Base-by-base conservation (phyloP, 176 grass and related monocot species). In the Ananas comosus region DNA sequence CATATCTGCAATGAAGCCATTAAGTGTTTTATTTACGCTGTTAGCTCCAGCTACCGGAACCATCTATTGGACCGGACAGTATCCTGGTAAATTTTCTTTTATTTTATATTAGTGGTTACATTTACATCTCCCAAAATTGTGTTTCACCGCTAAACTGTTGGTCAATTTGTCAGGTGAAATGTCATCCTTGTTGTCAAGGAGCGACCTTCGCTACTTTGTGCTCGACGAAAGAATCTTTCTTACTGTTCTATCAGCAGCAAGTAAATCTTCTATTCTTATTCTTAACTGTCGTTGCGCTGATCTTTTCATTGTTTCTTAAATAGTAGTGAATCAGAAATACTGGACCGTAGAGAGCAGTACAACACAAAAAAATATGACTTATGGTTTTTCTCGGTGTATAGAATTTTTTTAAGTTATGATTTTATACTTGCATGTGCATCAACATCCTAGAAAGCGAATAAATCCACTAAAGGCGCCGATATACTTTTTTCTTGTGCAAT, bases 41-140 rank as follows among this genome's bases (percentile, higher is more conserved):
- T 68, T 96, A 65, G 76, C 81, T 72, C 83, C 86, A 4, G 86
- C 85, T 64, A 91, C 70, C 80, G 92, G 88, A 84, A 87, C 83
- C 48, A 59, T 89, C n/a, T 78, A 89, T 75, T 96, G 92, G 92
- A 82, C 83, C 4, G 70, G 77, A 65, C 71, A 78, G 5, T 89
- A 89, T 76, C 75, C 81, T 82, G 92, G 88, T 91, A 59, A 68
- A 66, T 51, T 51, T 51, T 69, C 58, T 67, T 68, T 59, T 80
- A 53, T 19, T 52, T 13, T 65, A 48, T 1, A 74, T 48, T 51
- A 9, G 24, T 49, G 54, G 13, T 50, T 8, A 18, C 10, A n/a
- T 16, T 61, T 61, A 61, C 12, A 18, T 16, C 16, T 22, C 21
- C 22, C 1, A 18, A 2, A 59, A 21, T 9, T 9, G n/a, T 59